Percentiles rank a stretch among this genome's conserved stretches.
Evolutionary conservation across 306 rosid species (phyloP).

Genomic region (Abrus precatorius): DNA sequence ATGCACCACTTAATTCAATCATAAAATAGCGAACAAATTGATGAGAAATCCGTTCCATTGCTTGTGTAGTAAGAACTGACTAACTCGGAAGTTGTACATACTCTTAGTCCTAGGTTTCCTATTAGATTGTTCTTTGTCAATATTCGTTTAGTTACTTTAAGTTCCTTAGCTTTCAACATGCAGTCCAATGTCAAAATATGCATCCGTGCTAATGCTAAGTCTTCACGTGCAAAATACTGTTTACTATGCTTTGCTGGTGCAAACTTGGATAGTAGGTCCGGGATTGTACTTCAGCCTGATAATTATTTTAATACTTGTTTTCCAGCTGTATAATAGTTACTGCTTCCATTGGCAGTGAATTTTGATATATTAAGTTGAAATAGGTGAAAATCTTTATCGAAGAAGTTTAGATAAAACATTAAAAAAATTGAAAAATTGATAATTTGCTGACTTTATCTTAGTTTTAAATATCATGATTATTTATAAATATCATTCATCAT

Average conservation of each 20-base stretch:
- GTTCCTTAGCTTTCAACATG: slow-evolving; percentile 11
- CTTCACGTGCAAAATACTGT: not conserved
- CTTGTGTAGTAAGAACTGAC: too few species aligned
- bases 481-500: too few species aligned
- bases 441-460: too few species aligned
- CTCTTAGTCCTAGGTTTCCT: not conserved
- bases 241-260: not conserved
- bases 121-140: not conserved
- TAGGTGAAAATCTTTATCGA: too few species aligned
- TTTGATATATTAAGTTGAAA: not conserved
- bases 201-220: not conserved
- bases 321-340: slow-evolving; percentile 16
- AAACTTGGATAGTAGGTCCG: slow-evolving; percentile 8
- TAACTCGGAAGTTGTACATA: too few species aligned
- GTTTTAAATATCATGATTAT: too few species aligned
- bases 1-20: not conserved
- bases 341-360: slow-evolving; percentile 14
- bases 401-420: too few species aligned
- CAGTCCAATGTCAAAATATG: not conserved
- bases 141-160: not conserved
- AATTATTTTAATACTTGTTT: not conserved
- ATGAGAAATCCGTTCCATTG: slow-evolving; percentile 7
- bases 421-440: too few species aligned
- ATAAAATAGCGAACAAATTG: not conserved
- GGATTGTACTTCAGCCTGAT: slow-evolving; percentile 2